Evolutionary conservation across 768 basidiomycete genomes (phyloP).

Genomic region (Termitomyces sp.): DNA sequence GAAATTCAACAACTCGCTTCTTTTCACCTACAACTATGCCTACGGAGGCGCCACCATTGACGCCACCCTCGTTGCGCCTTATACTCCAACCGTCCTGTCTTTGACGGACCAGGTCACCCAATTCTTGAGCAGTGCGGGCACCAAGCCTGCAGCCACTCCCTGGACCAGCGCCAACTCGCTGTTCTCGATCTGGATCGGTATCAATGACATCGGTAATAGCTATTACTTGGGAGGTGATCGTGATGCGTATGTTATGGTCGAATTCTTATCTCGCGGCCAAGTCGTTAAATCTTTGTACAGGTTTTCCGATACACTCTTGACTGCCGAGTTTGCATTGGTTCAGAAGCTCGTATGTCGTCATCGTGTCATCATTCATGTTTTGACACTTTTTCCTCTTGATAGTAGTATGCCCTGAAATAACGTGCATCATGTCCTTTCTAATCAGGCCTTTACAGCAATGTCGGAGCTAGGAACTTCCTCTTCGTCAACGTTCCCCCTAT

Average conservation of each 20-base stretch:
- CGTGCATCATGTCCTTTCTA: neutral
- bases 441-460: constrained; percentile 30
- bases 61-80: constrained; percentile 53
- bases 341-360: constrained; percentile 44
- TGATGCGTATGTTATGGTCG: constrained; percentile 37
- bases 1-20: constrained; percentile 49
- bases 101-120: constrained; percentile 62
- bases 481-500: constrained; percentile 44
- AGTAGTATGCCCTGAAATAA: constrained; percentile 28
- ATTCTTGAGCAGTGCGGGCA: constrained; percentile 47
- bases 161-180: constrained; percentile 59
- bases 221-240: constrained; percentile 47
- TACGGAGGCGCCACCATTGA: constrained; percentile 69
- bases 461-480: constrained; percentile 57
- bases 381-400: neutral
- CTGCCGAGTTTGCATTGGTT: constrained; percentile 49
- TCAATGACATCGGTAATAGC: constrained; percentile 67
- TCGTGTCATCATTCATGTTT: neutral
- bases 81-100: constrained; percentile 47
- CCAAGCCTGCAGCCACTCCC: constrained; percentile 47
- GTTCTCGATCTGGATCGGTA: constrained; percentile 71
- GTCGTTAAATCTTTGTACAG: constrained; percentile 20
- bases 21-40: constrained; percentile 66
- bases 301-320: constrained; percentile 48
- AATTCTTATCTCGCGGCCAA: neutral